Conservation (phyloP, 495 filamentous ascomycete genomes). For the Xylaria acuta region DNA sequence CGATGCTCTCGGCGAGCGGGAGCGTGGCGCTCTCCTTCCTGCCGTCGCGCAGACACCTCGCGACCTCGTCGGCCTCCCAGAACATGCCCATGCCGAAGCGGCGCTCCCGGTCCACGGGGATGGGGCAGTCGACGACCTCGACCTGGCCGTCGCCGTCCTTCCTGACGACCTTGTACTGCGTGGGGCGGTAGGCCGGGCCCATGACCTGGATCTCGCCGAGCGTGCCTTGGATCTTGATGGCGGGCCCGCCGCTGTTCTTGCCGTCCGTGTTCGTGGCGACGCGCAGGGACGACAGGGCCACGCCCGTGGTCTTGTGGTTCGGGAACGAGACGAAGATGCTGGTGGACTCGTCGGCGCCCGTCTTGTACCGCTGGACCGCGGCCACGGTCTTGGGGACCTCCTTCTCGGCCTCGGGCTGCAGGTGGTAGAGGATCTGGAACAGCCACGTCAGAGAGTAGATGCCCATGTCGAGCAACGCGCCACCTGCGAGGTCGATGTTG, state of each 20-base stretch:
- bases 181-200: slow-evolving; percentile 74
- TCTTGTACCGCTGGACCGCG: slow-evolving; percentile 78
- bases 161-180: slow-evolving; percentile 65
- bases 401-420: slow-evolving; percentile 65
- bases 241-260: slow-evolving; percentile 65
- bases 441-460: slow-evolving; percentile 93
- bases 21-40: slow-evolving; percentile 76
- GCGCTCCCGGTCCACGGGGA: slow-evolving; percentile 60
- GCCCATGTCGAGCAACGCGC: slow-evolving; percentile 82
- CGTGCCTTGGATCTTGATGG: slow-evolving; percentile 83
- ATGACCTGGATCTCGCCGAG: slow-evolving; percentile 86
- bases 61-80: slow-evolving; percentile 94
- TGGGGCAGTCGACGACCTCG: slow-evolving; percentile 66
- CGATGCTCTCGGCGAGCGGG: slow-evolving; percentile 82
- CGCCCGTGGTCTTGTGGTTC: slow-evolving; percentile 66
- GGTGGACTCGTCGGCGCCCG: slow-evolving; percentile 84
- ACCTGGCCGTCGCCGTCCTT: slow-evolving; percentile 52
- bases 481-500: slow-evolving; percentile 85
- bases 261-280: slow-evolving; percentile 71
- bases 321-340: slow-evolving; percentile 82
- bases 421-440: slow-evolving; percentile 89
- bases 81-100: slow-evolving; percentile 82
- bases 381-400: slow-evolving; percentile 56
- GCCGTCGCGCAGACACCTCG: slow-evolving; percentile 81
- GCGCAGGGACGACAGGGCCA: slow-evolving; percentile 79